Percentiles rank a stretch among this genome's conserved stretches.
Conservation (phyloP, 352 stramenopile genomes). For the Phytopythium sindhum region DNA sequence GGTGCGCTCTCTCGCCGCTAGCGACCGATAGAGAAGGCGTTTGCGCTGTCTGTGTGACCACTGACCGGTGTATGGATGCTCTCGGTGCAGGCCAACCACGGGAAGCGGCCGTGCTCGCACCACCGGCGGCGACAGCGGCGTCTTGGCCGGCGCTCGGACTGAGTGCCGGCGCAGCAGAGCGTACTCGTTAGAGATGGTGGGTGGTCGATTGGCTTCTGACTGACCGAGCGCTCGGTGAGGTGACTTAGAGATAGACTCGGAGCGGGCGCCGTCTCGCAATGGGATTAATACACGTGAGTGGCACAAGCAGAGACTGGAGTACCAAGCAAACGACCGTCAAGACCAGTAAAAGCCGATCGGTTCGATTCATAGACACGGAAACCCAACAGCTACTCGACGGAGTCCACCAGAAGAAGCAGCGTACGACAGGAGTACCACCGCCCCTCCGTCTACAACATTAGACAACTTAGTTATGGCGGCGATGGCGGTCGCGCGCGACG, state of each 20-base stretch:
- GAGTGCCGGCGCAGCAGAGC: neutral
- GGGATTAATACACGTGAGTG: neutral
- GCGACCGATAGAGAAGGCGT: neutral
- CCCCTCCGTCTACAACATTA: neutral
- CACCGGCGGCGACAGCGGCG: constrained; percentile 42
- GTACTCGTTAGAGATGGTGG: neutral
- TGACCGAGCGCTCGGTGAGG: neutral
- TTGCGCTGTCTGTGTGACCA: too few relatives aligned
- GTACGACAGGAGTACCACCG: neutral
- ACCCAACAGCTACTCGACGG: neutral
- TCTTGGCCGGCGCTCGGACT: constrained; percentile 25
- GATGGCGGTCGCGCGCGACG: neutral
- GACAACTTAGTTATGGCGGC: neutral
- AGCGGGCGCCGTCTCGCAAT: neutral
- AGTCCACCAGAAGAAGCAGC: neutral
- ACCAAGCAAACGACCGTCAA: neutral
- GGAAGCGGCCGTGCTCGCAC: constrained; percentile 54
- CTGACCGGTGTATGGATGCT: neutral
- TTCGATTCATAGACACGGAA: neutral
- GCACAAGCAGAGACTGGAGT: neutral
- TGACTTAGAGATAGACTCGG: constrained; percentile 4
- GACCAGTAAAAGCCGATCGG: neutral
- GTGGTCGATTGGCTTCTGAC: neutral
- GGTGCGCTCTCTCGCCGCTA: constrained; percentile 12
- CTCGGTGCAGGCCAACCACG: constrained; percentile 32